Conservation (phyloP, 495 filamentous ascomycete species). For the Letharia columbiana region DNA sequence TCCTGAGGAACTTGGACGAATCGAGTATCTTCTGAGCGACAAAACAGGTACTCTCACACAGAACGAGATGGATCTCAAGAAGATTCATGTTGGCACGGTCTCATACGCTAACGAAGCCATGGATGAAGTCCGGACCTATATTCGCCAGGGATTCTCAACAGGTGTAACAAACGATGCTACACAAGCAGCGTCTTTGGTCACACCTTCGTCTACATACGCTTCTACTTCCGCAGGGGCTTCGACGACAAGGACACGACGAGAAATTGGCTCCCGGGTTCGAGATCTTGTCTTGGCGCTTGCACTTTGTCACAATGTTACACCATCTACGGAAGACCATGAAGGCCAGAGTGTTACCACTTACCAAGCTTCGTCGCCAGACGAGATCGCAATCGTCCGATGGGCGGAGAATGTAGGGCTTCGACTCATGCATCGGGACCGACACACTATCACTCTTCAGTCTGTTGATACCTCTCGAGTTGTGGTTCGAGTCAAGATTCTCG, state of each 20-base stretch:
- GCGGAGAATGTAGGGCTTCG: slow-evolving; percentile 88
- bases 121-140: slow-evolving; percentile 86
- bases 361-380: slow-evolving; percentile 94
- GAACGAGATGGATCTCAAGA: slow-evolving; percentile 98
- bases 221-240: slow-evolving; percentile 45
- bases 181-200: slow-evolving; percentile 45
- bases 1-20: slow-evolving; percentile 88
- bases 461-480: slow-evolving; percentile 66
- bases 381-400: slow-evolving; percentile 96
- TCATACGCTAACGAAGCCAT: slow-evolving; percentile 97
- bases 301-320: slow-evolving; percentile 96
- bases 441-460: slow-evolving; percentile 70
- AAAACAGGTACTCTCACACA: slow-evolving; percentile 97
- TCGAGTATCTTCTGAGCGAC: slow-evolving; percentile 94
- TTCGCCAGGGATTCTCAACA: slow-evolving; percentile 68
- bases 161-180: slow-evolving; percentile 32
- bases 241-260: slow-evolving; percentile 73
- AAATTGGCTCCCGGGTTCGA: slow-evolving; percentile 85
- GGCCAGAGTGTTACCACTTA: slow-evolving; percentile 75
- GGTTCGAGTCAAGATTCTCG: slow-evolving; percentile 81
- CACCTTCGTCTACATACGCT: slow-evolving; percentile 60
- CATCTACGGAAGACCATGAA: slow-evolving; percentile 73
- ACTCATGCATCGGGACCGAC: slow-evolving; percentile 76
- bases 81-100: slow-evolving; percentile 95
- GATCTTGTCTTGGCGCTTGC: slow-evolving; percentile 87